Evolutionary conservation across 192 early-diverging fungal species (phyloP).

Genomic region (Linnemannia hyalina): DNA sequence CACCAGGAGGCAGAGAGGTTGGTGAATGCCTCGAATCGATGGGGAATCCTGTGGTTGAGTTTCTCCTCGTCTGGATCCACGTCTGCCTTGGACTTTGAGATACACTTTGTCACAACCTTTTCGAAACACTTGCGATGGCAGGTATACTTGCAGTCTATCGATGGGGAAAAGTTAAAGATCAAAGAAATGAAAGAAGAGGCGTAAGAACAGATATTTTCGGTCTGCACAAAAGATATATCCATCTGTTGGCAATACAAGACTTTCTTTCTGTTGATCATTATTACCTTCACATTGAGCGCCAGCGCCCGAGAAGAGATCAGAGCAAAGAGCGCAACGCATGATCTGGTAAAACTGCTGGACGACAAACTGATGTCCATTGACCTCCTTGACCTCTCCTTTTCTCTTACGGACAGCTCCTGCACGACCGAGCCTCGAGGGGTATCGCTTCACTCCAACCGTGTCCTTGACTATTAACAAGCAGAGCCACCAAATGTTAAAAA

Average conservation of each 20-base stretch:
- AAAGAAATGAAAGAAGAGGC: conserved; percentile 1
- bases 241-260: background rate
- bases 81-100: conserved; percentile 75
- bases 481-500: background rate
- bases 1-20: conserved; percentile 95
- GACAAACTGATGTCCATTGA: conserved; percentile 96
- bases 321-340: conserved; percentile 97
- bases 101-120: conserved; percentile 92
- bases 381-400: conserved; percentile 86
- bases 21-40: conserved; percentile 91
- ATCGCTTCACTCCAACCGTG: conserved; percentile 62
- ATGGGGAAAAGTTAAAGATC: conserved; percentile 2
- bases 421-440: conserved; percentile 77
- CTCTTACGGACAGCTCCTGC: conserved; percentile 81
- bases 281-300: conserved; percentile 95
- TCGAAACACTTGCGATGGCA: conserved; percentile 93
- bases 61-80: conserved; percentile 77
- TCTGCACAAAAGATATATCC: background rate
- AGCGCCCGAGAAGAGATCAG: conserved; percentile 91
- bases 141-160: conserved; percentile 89
- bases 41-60: conserved; percentile 94
- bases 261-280: background rate
- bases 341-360: conserved; percentile 94
- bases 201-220: background rate
- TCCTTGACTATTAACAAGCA: conserved; percentile 59